Conservation (phyloP, 495 filamentous ascomycete species). For the Daldinia bambusicola region DNA sequence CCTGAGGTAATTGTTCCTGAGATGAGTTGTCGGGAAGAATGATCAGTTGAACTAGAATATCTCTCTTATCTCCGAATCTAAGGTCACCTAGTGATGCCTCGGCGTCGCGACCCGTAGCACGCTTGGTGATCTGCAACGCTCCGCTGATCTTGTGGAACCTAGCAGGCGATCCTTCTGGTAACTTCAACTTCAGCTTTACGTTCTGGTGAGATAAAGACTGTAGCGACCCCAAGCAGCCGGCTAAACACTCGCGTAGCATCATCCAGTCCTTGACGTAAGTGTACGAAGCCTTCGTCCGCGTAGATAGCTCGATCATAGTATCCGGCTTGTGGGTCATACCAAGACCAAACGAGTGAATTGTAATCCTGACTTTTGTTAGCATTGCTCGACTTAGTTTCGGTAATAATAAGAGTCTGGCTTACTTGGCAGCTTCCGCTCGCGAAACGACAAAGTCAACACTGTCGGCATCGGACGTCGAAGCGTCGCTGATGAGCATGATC, state of each 20-base stretch:
- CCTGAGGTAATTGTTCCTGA: conserved; percentile 87
- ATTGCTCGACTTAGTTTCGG: not conserved
- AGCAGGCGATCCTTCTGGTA: conserved; percentile 96
- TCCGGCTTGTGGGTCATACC: conserved; percentile 98
- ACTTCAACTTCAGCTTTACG: conserved; percentile 91
- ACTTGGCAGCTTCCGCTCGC: conserved; percentile 98
- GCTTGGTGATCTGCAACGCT: conserved; percentile 95
- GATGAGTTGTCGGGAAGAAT: conserved; percentile 89
- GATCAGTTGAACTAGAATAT: conserved; percentile 94
- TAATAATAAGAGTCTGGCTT: conserved; percentile 50
- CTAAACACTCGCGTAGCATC: conserved; percentile 98
- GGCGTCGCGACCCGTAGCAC: conserved; percentile 94
- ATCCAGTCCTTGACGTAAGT: conserved; percentile 99
- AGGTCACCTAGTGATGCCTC: conserved; percentile 94
- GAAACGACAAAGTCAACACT: conserved; percentile 98
- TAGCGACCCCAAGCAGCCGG: conserved; percentile 91
- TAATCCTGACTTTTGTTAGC: conserved; percentile 67
- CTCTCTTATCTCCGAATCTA: conserved; percentile 96
- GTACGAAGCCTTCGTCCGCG: conserved; percentile 94
- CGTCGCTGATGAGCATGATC: conserved; percentile 97
- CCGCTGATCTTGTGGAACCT: conserved; percentile 99
- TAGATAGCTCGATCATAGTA: conserved; percentile 97
- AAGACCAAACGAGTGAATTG: conserved; percentile 95
- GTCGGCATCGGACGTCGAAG: conserved; percentile 95
- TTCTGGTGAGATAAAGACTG: conserved; percentile 99